Evolutionary conservation across 441 rosid genomes (phyloP).

Genomic region (Cnidoscolus chayamansa): DNA sequence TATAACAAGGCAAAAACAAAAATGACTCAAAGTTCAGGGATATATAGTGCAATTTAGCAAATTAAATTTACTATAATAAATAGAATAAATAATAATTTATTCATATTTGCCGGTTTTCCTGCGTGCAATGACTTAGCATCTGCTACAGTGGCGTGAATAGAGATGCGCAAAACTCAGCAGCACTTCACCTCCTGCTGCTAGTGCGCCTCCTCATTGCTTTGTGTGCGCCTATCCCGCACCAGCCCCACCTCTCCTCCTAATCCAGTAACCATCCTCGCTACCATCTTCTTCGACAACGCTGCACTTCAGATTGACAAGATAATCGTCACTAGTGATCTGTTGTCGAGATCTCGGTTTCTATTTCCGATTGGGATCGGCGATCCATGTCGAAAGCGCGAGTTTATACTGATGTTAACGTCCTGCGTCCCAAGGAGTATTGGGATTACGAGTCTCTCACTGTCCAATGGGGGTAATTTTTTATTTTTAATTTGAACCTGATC

Average conservation of each 20-base stretch:
- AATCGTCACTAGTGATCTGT: not conserved
- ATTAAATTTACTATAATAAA: too few species aligned
- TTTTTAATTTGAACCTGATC: constrained; percentile 9
- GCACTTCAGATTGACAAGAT: constrained; percentile 16
- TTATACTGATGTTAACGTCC: constrained; percentile 66
- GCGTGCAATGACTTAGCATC: not conserved
- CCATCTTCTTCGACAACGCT: constrained; percentile 9
- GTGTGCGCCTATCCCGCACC: constrained; percentile 44
- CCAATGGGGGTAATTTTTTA: constrained; percentile 70
- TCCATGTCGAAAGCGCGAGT: constrained; percentile 69
- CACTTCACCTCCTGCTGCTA: constrained; percentile 42
- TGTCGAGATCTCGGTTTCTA: constrained; percentile 39
- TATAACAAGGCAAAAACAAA: too few species aligned
- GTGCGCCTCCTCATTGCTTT: constrained; percentile 45
- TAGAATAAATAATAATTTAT: too few species aligned
- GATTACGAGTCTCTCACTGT: constrained; percentile 84
- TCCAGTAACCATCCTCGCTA: not conserved
- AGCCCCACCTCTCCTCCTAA: constrained; percentile 32
- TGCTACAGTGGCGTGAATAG: constrained; percentile 28
- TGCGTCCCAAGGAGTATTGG: constrained; percentile 86
- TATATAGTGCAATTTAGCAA: too few species aligned
- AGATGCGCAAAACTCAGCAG: constrained; percentile 19
- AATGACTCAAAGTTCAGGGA: too few species aligned
- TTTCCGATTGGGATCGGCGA: constrained; percentile 19
- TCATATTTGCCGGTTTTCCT: not conserved